These are phyloP conservation scores for Pseudomassariella vexata DNA, from an alignment of 2,329 filamentous ascomycete species.

Conservation along the genomic window DNA sequence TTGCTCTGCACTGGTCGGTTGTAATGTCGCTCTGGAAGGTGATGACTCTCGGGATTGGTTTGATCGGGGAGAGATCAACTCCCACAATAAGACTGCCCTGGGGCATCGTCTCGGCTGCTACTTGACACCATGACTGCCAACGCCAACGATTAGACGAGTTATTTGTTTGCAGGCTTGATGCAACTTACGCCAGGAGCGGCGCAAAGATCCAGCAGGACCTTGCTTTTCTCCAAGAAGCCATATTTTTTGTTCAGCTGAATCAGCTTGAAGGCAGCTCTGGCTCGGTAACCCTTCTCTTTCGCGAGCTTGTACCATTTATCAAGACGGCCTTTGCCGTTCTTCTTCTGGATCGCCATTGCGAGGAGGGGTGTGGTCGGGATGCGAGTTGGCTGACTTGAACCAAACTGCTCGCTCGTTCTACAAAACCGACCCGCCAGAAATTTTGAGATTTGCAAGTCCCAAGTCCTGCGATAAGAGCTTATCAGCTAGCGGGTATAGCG, in stretches of 20 bases:
- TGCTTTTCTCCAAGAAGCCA: constrained; percentile 95
- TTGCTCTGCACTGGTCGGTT: constrained; percentile 89
- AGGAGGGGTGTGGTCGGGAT: too few species aligned
- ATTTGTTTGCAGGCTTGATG: too few species aligned
- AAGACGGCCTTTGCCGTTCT: constrained; percentile 95
- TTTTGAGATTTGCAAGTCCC: too few species aligned
- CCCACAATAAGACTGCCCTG: constrained; percentile 84
- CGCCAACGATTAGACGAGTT: too few species aligned
- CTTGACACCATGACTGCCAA: constrained; percentile 95
- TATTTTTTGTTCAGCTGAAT: constrained; percentile 99
- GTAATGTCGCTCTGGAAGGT: constrained; percentile 98
- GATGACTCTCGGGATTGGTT: constrained; percentile 88
- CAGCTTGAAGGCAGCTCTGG: constrained; percentile 93
- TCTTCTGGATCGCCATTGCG: constrained; percentile 93
- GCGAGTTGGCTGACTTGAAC: too few species aligned
- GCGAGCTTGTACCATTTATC: constrained; percentile 99
- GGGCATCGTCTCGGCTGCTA: constrained; percentile 93
- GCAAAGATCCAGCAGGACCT: constrained; percentile 94
- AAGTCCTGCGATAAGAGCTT: too few species aligned
- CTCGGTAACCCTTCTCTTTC: constrained; percentile 96
- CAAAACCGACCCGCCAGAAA: too few species aligned
- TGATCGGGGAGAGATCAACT: constrained; percentile 92
- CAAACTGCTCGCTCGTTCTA: too few species aligned
- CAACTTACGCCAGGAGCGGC: constrained; percentile 68
- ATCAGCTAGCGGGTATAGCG: too few species aligned